phyloP scores from a whole-genome alignment of 805 yeast genomes.

The Pichia eremophila region DNA sequence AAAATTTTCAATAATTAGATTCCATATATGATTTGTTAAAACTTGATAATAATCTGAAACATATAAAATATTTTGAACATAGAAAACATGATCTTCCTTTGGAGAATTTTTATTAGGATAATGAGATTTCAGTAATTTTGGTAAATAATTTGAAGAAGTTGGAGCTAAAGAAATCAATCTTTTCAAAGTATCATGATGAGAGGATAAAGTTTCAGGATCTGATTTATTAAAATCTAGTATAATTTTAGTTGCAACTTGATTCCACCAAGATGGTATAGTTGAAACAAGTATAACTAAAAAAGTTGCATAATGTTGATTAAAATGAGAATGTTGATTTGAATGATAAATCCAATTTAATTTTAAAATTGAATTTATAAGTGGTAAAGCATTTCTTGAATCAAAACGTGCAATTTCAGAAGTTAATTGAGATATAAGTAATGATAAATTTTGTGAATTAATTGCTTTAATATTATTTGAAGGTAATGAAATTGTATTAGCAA shows the following conservation, averaged over 20 bases:
- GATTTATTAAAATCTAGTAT: constrained; percentile 45
- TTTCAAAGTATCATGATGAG: constrained; percentile 59
- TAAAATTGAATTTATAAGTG: constrained; percentile 53
- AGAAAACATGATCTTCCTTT: constrained; percentile 45
- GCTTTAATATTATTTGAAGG: constrained; percentile 46
- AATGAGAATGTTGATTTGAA: constrained; percentile 23
- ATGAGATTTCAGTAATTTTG: constrained; percentile 42
- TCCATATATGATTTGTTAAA: constrained; percentile 68
- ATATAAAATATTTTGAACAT: constrained; percentile 52
- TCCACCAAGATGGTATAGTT: constrained; percentile 83
- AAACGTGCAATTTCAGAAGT: constrained; percentile 59
- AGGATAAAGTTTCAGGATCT: constrained; percentile 9
- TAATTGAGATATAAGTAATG: constrained; percentile 46
- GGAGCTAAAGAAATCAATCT: constrained; percentile 70
- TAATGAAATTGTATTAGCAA: constrained; percentile 50
- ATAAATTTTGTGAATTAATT: constrained; percentile 43
- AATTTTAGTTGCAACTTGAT: constrained; percentile 66
- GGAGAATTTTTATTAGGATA: constrained; percentile 78
- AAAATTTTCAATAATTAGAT: constrained; percentile 64
- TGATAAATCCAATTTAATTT: constrained; percentile 51
- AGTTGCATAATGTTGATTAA: constrained; percentile 50
- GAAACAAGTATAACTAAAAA: constrained; percentile 75
- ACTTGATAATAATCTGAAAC: constrained; percentile 67
- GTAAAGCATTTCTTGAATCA: constrained; percentile 43
- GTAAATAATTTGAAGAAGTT: constrained; percentile 62